These are phyloP conservation scores for Colletotrichum eleusines DNA, from an alignment of 2,329 filamentous ascomycete species.

Conservation along the genomic window DNA sequence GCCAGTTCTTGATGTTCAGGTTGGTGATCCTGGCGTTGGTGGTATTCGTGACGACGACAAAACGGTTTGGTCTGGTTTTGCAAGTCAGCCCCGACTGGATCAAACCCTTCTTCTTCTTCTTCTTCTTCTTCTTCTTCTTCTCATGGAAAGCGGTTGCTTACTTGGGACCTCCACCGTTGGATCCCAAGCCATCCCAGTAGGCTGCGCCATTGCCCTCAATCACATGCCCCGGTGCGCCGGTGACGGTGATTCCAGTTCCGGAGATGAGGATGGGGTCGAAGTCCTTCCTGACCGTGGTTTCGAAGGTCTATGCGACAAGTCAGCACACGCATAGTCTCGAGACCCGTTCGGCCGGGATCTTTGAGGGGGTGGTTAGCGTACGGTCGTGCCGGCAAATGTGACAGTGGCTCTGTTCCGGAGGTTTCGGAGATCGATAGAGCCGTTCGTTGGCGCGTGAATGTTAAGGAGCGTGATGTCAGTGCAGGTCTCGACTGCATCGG, in stretches of 20 bases:
- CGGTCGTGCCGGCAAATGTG: conserved; percentile 35
- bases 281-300: conserved; percentile 7
- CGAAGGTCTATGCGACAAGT: conserved; percentile 27
- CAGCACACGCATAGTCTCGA: not conserved
- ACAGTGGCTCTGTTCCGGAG: conserved; percentile 27
- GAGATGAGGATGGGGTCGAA: conserved; percentile 39
- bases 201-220: conserved; percentile 38
- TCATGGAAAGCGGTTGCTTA: not conserved
- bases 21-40: conserved; percentile 31
- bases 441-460: conserved; percentile 28
- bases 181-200: conserved; percentile 38
- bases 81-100: not conserved
- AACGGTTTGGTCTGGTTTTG: conserved; percentile 31
- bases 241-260: conserved; percentile 31
- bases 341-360: not conserved
- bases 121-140: not conserved
- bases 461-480: conserved; percentile 35
- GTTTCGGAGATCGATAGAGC: conserved; percentile 30
- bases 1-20: conserved; percentile 41
- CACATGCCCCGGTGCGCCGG: conserved; percentile 30
- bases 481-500: conserved; percentile 31
- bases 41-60: conserved; percentile 38
- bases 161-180: conserved; percentile 36
- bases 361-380: not conserved
- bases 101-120: not conserved